Percentiles rank a stretch among this genome's conserved stretches.
Evolutionary conservation across 2,329 filamentous ascomycete genomes (phyloP).

Genomic region (Xylariaceae sp.): DNA sequence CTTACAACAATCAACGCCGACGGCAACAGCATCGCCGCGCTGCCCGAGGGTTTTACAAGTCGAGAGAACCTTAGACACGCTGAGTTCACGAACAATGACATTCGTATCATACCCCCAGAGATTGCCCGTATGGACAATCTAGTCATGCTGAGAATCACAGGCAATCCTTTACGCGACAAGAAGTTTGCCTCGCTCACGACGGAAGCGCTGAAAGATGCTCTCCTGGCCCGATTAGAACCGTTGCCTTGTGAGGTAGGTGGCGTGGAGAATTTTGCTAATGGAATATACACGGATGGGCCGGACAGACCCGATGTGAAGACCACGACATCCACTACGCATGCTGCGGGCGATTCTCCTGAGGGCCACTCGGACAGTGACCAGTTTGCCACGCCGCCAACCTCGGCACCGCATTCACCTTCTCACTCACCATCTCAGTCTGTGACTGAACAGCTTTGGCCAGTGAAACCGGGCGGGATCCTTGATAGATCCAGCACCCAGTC

Average conservation of each 20-base stretch:
- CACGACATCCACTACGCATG: neutral
- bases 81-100: conserved; percentile 81
- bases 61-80: conserved; percentile 66
- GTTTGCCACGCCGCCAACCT: conserved; percentile 55
- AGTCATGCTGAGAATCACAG: conserved; percentile 68
- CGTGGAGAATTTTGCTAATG: conserved; percentile 26
- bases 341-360: conserved; percentile 30
- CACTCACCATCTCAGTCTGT: conserved; percentile 45
- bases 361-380: conserved; percentile 48
- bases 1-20: conserved; percentile 71
- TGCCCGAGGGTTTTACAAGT: conserved; percentile 71
- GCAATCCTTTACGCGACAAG: conserved; percentile 87
- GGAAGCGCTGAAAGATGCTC: conserved; percentile 71
- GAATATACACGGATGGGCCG: conserved; percentile 28
- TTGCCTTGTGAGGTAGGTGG: conserved; percentile 31
- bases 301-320: conserved; percentile 11
- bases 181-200: conserved; percentile 77
- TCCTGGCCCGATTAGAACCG: conserved; percentile 63
- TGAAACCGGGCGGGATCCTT: conserved; percentile 57
- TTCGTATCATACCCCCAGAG: conserved; percentile 67
- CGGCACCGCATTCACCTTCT: conserved; percentile 45
- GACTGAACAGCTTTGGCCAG: conserved; percentile 46
- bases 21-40: conserved; percentile 69
- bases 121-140: conserved; percentile 76
- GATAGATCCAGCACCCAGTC: conserved; percentile 65